Evolutionary conservation across 1,284 basidiomycete species (phyloP), one percentile per base, ranked within the genome.

Genomic region (Cutaneotrichosporon dermatis): DNA sequence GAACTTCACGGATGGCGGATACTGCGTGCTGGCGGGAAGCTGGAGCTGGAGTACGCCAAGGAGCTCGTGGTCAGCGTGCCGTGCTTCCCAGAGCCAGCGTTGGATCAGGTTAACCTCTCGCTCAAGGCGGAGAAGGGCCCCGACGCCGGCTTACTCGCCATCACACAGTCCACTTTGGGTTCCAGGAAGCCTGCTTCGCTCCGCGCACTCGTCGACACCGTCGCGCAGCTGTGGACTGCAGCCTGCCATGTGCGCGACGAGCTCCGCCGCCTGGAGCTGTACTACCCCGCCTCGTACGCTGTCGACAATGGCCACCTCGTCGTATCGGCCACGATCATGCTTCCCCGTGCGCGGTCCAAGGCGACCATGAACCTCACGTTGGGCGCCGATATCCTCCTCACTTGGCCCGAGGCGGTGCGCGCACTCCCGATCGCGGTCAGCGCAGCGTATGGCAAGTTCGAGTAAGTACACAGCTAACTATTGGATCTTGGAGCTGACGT

Each of bases 171-270:
- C 0, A 54, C 56, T 2, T 56, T 65, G 16, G 43, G 16, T 10
- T 10, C 39, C 5, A 8, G 50, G 33, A 44, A 37, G 4, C 52
- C 51, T 4, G 33, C n/a, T 34, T 46, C 42, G 25, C 54, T 60
- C 2, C 36, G 54, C 6, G 68, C 90, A 86, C 82, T 92, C 54
- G 78, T 92, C 7, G 85, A 86, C 62, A 77, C 77, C 10, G 78
- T 90, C 8, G 80, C 82, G 42, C 85, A 87, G 66, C 86, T 88
- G 69, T 92, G 89, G 87, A 84, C 85, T 0, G 83, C 86, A 4
- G 87, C 86, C 60, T 80, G 86, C 10, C 86, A 87, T 59, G 76
- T 94, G 35, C 85, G 87, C 40, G 79, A 82, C 36, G 91, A 93
- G 66, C 74, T 93, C 39, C 80, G 80, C 33, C 83, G 90, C 63